Conservation (phyloP, 2,329 filamentous ascomycete genomes). For the Aulographum hederae region DNA sequence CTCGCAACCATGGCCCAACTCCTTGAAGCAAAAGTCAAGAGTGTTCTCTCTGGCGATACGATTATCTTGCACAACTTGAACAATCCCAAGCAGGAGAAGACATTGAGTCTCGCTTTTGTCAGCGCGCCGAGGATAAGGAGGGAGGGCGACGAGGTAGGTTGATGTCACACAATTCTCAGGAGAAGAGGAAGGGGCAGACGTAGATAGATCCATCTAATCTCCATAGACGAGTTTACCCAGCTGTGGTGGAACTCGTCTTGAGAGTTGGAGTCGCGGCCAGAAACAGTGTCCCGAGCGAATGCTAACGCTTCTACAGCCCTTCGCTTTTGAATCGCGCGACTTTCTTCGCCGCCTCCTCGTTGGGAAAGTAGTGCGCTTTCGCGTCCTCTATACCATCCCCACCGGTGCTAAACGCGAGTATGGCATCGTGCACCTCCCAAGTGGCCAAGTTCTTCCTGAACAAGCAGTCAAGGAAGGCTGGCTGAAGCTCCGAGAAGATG, state of each 20-base stretch:
- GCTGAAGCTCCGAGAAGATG: constrained; percentile 86
- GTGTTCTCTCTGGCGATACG: constrained; percentile 84
- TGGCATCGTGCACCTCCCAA: constrained; percentile 58
- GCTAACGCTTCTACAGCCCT: constrained; percentile 28
- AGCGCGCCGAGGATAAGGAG: constrained; percentile 70
- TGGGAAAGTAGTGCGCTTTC: constrained; percentile 74
- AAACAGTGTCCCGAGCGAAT: not conserved
- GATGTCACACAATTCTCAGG: not conserved
- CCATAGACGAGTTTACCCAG: too few relatives aligned
- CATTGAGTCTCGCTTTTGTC: constrained; percentile 80
- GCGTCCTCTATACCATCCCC: constrained; percentile 73
- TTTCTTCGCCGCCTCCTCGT: constrained; percentile 70
- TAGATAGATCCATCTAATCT: too few relatives aligned
- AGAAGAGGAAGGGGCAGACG: constrained; percentile 8
- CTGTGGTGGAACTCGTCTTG: too few relatives aligned
- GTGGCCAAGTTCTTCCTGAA: constrained; percentile 60
- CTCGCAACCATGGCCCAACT: too few relatives aligned
- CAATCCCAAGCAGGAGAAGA: constrained; percentile 69
- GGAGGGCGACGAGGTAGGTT: constrained; percentile 76
- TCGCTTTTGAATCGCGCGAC: constrained; percentile 87
- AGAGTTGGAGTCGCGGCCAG: too few relatives aligned
- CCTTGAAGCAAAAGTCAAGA: constrained; percentile 74
- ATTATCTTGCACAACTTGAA: constrained; percentile 65
- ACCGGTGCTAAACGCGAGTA: constrained; percentile 67
- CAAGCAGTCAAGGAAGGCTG: constrained; percentile 74